Base-by-base conservation (phyloP, 352 stramenopile genomes). In the Globisporangium polare region DNA sequence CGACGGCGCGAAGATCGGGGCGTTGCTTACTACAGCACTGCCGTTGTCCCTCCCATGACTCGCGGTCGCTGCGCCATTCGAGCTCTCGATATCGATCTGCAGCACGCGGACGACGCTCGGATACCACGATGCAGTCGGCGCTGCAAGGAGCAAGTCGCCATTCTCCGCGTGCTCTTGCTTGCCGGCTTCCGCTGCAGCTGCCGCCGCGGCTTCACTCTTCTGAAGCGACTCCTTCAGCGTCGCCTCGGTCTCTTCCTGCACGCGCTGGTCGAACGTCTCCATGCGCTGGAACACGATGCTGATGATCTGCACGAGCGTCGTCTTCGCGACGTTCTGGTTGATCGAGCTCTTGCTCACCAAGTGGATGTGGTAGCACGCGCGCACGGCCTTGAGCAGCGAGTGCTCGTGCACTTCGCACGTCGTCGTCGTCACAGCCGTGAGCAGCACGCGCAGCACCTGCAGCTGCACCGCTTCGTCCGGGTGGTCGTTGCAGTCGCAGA, bases 241-340 rank as follows among this genome's bases (percentile, higher is more conserved):
- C 1, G 76, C 71, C 29, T 77, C 75, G 0, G 78, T 92, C 58
- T 92, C 80, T 63, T 89, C 77, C 52, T 85, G 75, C 1, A 90
- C 80, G n/a, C 78, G 78, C 65, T 85, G 70, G 64, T 92, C 83
- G 51, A 92, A 92, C 26, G 81, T 89, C 74, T 99, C 96, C 95
- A 99, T 98, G 53, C 97, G 74, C 66, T 97, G 83, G 74, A 99
- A 99, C 0, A 99, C 94, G 52, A 97, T 94, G 29, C 77, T 94
- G 15, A 98, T 91, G 64, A 99, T 96, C 72, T 99, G 97, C 74
- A 98, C 96, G 39, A 99, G 76, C 42, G 95, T 97, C 33, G 97
- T 97, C 72, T 98, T 97, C n/a, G 97, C 97, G 4, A 98, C 98
- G 5, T 90, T 99, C 62, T 97, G 91, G 72, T 99, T 99, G 7